Evolutionary conservation across 106 monocot species (phyloP), one percentile per base, ranked within the genome.

Genomic region (Gastrodia elata): DNA sequence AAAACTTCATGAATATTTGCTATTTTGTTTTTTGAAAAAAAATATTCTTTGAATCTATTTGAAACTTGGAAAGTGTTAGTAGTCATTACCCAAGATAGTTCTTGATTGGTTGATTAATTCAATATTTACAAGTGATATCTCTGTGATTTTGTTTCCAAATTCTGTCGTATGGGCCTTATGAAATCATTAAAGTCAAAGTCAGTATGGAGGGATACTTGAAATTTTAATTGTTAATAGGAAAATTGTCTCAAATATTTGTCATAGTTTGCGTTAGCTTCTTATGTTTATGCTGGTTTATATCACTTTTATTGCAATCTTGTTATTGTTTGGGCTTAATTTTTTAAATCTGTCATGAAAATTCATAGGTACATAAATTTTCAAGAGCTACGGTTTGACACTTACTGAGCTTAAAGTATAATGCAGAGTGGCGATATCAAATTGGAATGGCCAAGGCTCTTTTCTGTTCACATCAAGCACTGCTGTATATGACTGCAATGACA

Each of bases 381-480:
- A 64, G 40, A 65, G 39, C 34, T 67, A 55, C 18, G 39, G 1
- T 40, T 77, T 38, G n/a, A 77, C 18, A 59, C 38, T 2, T 27
- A 9, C 42, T 77, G 28, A 77, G 30, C 16, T 46, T 36, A 11
- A 32, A 74, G 28, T 64, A 25, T 70, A 69, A 28, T 85, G 79
- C 85, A 97, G 97, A 81, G 71, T 86, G 46, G 90, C 92, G 52
- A 83, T 86, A 64, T 86, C 86, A 68, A 86, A 83, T 44, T 97
- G 96, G 96, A 93, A 67, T 70, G 86, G 96, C 72, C 82, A 90
- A 80, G 96, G 96, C 38, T 88, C 87, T 73, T 92, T 97, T 70
- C 37, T 97, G 32, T 97, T 97, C 71, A 97, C 96, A 68, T 97
- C 92, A 36, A 97, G 96, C 80, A 81, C 92, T 44, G 96, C 90